Conservation (phyloP, 768 basidiomycete species). For the Daedaleopsis nitida region DNA sequence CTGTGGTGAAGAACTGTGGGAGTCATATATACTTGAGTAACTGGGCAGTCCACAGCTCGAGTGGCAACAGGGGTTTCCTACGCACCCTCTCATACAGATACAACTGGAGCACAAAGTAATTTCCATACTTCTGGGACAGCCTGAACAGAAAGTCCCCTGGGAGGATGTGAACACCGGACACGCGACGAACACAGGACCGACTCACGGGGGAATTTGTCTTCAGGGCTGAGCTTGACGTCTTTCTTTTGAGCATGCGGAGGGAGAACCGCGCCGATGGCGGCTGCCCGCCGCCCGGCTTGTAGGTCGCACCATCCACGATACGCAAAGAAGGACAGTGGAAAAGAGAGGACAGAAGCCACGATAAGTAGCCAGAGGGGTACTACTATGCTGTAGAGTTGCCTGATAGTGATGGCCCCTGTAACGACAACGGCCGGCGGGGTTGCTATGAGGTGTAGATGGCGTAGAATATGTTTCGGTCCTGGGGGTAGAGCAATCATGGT, state of each 20-base stretch:
- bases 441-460: neutral
- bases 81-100: constrained; percentile 7
- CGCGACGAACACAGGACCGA: neutral
- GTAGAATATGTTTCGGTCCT: constrained; percentile 1
- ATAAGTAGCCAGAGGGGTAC: neutral
- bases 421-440: neutral
- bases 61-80: neutral
- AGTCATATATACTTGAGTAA: neutral
- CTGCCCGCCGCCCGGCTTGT: neutral
- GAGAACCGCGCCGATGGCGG: constrained; percentile 3
- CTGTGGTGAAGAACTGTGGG: constrained; percentile 37
- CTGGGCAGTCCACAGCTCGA: too few relatives aligned
- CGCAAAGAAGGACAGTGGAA: neutral
- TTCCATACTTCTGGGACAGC: constrained; percentile 9
- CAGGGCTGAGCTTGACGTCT: neutral
- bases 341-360: neutral
- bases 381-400: neutral
- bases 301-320: neutral
- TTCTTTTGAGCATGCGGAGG: neutral
- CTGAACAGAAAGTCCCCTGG: constrained; percentile 14
- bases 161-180: neutral
- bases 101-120: constrained; percentile 8
- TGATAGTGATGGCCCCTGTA: neutral
- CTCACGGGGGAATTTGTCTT: constrained; percentile 2
- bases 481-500: constrained; percentile 5